Evolutionary conservation across 495 filamentous ascomycete species (phyloP).

Genomic region (Penicillium cinerascens): DNA sequence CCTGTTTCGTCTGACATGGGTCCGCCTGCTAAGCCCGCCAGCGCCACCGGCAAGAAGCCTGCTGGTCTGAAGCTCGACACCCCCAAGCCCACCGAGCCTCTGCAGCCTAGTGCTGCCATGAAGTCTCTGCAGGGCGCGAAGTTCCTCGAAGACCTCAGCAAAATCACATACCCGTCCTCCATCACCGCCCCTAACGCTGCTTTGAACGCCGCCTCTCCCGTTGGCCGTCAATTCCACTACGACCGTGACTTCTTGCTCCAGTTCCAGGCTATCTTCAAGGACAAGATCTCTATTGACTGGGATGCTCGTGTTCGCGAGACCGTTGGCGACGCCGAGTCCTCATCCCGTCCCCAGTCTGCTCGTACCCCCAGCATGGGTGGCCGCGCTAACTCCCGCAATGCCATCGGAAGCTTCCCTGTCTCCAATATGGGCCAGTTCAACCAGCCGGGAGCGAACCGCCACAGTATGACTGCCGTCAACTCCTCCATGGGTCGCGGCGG

Average conservation of each 20-base stretch:
- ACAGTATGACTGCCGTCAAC: slow-evolving; percentile 63
- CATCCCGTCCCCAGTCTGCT: slow-evolving; percentile 66
- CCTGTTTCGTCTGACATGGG: slow-evolving; percentile 54
- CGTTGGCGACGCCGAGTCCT: slow-evolving; percentile 71
- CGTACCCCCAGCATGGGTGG: slow-evolving; percentile 57
- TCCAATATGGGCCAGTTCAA: slow-evolving; percentile 75
- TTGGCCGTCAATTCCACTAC: slow-evolving; percentile 86
- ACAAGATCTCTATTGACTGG: slow-evolving; percentile 93
- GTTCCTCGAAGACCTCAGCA: slow-evolving; percentile 67
- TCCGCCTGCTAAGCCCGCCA: slow-evolving; percentile 51
- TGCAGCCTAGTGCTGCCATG: slow-evolving; percentile 87
- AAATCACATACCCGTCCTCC: slow-evolving; percentile 69
- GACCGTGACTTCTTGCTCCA: slow-evolving; percentile 95
- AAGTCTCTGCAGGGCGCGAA: slow-evolving; percentile 86
- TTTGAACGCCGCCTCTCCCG: slow-evolving; percentile 69
- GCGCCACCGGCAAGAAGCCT: slow-evolving; percentile 65
- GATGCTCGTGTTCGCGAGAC: slow-evolving; percentile 77
- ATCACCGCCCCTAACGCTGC: slow-evolving; percentile 87
- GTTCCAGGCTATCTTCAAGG: slow-evolving; percentile 89
- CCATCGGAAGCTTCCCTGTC: slow-evolving; percentile 33
- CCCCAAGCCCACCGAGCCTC: slow-evolving; percentile 75
- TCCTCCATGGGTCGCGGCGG: slow-evolving; percentile 56
- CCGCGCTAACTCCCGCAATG: neutral
- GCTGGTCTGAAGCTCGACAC: slow-evolving; percentile 80
- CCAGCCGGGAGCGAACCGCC: slow-evolving; percentile 26